Percentiles rank a stretch among this genome's conserved stretches.
Conservation (phyloP, 495 filamentous ascomycete species). For the Neurospora cerealis region DNA sequence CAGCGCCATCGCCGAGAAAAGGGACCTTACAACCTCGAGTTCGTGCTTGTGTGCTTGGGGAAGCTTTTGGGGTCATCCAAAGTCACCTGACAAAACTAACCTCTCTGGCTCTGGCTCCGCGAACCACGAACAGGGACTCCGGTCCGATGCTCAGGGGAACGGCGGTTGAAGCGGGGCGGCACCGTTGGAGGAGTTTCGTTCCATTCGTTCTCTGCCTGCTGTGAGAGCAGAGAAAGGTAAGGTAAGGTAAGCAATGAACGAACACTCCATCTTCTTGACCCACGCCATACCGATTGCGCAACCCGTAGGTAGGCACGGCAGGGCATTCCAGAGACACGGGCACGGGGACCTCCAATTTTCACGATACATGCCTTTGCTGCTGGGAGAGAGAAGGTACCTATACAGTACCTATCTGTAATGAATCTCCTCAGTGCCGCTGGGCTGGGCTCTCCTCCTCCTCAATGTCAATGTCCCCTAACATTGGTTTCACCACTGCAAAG, state of each 20-base stretch:
- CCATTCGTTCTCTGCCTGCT: not conserved
- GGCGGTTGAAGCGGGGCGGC: not conserved
- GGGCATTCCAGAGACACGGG: not conserved
- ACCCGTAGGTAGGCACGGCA: not conserved
- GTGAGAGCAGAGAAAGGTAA: not conserved
- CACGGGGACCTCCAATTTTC: not conserved
- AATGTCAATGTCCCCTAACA: slow-evolving; percentile 1
- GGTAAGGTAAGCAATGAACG: not conserved
- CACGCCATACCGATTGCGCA: not conserved
- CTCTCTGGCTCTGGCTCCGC: not conserved
- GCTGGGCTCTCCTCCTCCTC: not conserved
- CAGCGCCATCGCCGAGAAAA: not conserved
- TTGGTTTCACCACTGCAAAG: slow-evolving; percentile 14
- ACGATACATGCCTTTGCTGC: not conserved
- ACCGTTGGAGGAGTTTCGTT: not conserved
- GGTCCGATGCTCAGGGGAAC: not conserved
- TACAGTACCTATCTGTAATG: not conserved
- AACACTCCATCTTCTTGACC: not conserved
- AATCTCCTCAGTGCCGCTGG: not conserved
- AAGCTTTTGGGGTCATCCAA: not conserved
- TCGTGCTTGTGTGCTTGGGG: not conserved
- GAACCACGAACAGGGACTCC: not conserved
- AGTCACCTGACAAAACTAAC: not conserved
- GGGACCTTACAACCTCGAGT: not conserved
- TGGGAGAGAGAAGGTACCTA: not conserved